These are phyloP conservation scores for Penicillium sp. DNA, from an alignment of 2,329 filamentous ascomycete species.

Conservation along the genomic window DNA sequence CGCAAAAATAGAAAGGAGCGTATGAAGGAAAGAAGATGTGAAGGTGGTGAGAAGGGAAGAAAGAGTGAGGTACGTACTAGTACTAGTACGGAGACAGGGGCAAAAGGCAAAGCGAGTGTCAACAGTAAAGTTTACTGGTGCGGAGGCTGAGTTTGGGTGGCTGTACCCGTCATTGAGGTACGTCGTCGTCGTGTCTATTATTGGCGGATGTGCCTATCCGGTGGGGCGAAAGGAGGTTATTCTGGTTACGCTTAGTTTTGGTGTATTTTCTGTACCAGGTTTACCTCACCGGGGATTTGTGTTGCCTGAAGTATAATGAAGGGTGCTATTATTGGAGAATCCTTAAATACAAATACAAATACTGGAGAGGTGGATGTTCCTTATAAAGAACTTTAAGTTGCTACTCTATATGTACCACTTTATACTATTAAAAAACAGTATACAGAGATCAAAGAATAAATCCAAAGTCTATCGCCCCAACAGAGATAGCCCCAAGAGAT, in stretches of 20 bases:
- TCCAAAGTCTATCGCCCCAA: no score
- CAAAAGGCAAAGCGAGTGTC: not conserved
- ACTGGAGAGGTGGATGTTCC: not conserved
- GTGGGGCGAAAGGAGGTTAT: not conserved
- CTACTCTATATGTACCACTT: no score
- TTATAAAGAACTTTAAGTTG: not conserved
- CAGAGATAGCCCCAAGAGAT: no score
- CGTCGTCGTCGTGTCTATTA: not conserved
- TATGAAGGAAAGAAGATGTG: not conserved
- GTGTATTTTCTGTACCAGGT: not conserved
- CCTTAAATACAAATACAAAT: no score
- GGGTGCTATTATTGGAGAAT: no score
- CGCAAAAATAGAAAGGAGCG: slow-evolving; percentile 2
- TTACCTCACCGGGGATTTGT: not conserved
- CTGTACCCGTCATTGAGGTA: not conserved
- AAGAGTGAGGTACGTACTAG: not conserved
- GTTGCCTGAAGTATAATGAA: not conserved
- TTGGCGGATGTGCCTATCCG: not conserved
- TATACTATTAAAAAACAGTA: no score
- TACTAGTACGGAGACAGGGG: slow-evolving; percentile 3
- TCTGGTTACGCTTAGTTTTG: no score
- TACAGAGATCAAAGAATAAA: no score
- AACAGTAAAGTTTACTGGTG: not conserved
- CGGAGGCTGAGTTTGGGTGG: not conserved
- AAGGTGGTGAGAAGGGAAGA: not conserved